Base-by-base conservation (phyloP, 2,329 filamentous ascomycete species). In the Lachnellula hyalina region DNA sequence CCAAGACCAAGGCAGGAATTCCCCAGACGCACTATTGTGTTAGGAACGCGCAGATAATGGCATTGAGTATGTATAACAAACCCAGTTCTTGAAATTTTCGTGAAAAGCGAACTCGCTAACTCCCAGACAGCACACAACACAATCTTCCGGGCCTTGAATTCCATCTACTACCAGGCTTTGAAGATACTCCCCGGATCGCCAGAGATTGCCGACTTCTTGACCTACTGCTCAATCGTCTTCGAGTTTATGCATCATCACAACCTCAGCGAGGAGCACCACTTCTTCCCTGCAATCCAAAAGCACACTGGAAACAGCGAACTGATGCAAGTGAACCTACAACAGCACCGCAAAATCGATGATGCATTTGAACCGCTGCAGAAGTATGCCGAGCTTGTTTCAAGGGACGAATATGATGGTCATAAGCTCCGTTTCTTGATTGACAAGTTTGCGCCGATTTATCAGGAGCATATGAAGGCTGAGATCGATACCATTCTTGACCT, bases 191-290 rank as follows among this genome's bases (percentile, higher is more conserved):
- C 55, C 12, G 55, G 65, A 57, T 62, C 68, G 5, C 50, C 60
- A n/a, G 64, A 69, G 45, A 59, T 71, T 14, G 61, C 67, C 21
- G 60, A 65, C 11, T 71, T 69, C 54, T 60, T 69, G 7, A 54
- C 60, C 2, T 67, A 66, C 11, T 73, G 70, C 67, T 60, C 59
- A 17, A 66, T 70, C 15, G 68, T 66, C 38, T 62, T 58, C 36
- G 59, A 60, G 6, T 63, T 63, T 40, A 66, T 73, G 5, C 59
- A 71, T 38, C 68, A 72, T 54, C 71, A 73, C 54, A 71, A 73
- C 53, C 49, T 60, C 1, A 56, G 62, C 36, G 71, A 73, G 52
- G 71, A 73, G 49, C 54, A 45, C 0, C 54, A 63, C 45, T 69
- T 71, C 25, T 73, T 74, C 52, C 71, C 71, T 1, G 66, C 61